A percentile compares a stretch with the other conserved stretches of the same genome.
Evolutionary conservation across 345 rosid genomes (phyloP).

Genomic region (Excoecaria agallocha): DNA sequence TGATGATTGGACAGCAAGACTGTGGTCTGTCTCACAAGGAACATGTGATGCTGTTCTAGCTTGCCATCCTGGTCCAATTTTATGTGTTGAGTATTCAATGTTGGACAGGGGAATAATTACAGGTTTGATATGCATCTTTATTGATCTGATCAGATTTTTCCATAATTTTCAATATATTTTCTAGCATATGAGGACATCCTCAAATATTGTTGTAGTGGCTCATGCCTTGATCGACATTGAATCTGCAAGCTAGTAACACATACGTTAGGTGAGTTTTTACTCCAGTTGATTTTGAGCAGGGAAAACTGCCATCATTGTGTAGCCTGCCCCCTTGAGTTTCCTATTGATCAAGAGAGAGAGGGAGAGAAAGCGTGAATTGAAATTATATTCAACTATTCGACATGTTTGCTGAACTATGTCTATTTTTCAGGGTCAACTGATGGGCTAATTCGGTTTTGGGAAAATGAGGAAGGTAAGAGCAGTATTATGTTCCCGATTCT

Average conservation of each 20-base stretch:
- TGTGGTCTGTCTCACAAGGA: slow-evolving; percentile 95
- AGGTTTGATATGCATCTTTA: slow-evolving; percentile 39
- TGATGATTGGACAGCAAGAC: slow-evolving; percentile 99
- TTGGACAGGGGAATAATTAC: slow-evolving; percentile 91
- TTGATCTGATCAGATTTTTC: neutral
- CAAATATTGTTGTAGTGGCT: neutral
- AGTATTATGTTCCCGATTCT: neutral
- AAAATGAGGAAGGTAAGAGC: slow-evolving; percentile 77
- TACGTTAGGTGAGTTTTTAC: no score
- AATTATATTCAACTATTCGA: neutral
- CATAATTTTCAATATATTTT: neutral
- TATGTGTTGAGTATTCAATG: slow-evolving; percentile 75
- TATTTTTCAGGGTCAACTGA: slow-evolving; percentile 82
- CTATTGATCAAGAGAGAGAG: neutral
- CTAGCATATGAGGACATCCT: neutral
- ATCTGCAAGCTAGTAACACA: neutral
- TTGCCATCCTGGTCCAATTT: slow-evolving; percentile 93
- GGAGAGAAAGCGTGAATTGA: neutral
- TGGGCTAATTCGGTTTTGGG: slow-evolving; percentile 99
- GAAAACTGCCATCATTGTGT: neutral
- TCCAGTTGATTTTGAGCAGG: neutral
- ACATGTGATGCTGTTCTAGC: slow-evolving; percentile 89
- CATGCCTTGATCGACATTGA: neutral
- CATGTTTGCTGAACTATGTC: slow-evolving; percentile 16
- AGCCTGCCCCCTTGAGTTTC: neutral